Percentiles rank a stretch among this genome's conserved stretches.
These are phyloP conservation scores for Lepidopterella palustris DNA, from an alignment of 495 filamentous ascomycete genomes.

Conservation along the genomic window DNA sequence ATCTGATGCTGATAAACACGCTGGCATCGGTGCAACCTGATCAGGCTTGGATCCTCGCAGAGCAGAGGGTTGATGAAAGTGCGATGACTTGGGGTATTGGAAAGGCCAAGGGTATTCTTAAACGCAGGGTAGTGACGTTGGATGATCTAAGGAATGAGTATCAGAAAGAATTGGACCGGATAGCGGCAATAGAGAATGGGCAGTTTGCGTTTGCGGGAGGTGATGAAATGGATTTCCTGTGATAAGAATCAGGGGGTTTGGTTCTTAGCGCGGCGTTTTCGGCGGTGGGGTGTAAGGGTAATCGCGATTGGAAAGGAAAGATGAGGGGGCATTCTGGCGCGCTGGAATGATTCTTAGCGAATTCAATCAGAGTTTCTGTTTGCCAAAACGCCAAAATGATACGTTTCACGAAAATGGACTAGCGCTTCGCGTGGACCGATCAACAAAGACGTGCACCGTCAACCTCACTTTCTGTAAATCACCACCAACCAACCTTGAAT, in stretches of 20 bases:
- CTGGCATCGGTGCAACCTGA: slow-evolving; percentile 74
- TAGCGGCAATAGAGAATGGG: slow-evolving; percentile 53
- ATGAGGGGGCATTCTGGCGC: neutral
- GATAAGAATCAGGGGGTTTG: neutral
- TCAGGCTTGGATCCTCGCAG: slow-evolving; percentile 65
- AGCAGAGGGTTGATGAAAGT: slow-evolving; percentile 27
- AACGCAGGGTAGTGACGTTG: slow-evolving; percentile 66
- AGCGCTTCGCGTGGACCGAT: neutral
- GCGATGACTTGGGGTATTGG: slow-evolving; percentile 24
- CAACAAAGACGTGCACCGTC: neutral
- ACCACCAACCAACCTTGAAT: neutral
- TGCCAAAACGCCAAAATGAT: slow-evolving; percentile 13
- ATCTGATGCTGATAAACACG: slow-evolving; percentile 81
- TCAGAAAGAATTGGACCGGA: slow-evolving; percentile 77
- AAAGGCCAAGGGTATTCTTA: slow-evolving; percentile 26
- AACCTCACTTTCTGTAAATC: neutral
- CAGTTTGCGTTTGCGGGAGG: slow-evolving; percentile 53
- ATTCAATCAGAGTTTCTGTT: neutral
- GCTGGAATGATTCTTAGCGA: neutral
- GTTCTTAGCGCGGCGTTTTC: slow-evolving; percentile 22
- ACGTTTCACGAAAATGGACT: neutral
- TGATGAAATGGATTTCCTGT: slow-evolving; percentile 32
- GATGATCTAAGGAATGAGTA: slow-evolving; percentile 79
- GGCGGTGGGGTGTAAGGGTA: neutral
- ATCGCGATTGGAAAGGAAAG: neutral